These are phyloP conservation scores for Fusarium setosum DNA, from an alignment of 2,329 filamentous ascomycete genomes.

Conservation along the genomic window DNA sequence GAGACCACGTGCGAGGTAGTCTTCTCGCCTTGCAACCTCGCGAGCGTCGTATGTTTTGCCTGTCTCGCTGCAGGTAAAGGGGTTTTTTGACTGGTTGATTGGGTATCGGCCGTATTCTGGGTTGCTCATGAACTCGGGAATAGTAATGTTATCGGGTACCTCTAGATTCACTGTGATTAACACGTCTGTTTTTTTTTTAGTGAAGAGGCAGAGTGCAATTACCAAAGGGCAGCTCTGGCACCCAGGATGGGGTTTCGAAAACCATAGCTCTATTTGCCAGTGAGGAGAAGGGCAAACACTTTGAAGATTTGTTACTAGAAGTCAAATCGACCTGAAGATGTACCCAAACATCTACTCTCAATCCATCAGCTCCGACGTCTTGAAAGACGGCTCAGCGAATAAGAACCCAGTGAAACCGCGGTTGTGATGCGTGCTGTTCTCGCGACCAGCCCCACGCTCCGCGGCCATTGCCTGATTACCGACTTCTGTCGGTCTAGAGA, in stretches of 20 bases:
- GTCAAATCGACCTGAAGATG: background rate
- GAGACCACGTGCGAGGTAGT: constrained; percentile 75
- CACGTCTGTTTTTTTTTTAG: background rate
- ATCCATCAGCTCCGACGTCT: no score
- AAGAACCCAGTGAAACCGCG: no score
- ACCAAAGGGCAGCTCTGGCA: background rate
- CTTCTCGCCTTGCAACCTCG: constrained; percentile 73
- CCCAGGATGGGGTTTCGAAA: background rate
- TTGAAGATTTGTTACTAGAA: no score
- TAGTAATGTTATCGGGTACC: constrained; percentile 75
- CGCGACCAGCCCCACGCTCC: no score
- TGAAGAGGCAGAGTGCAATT: background rate
- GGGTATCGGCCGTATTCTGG: constrained; percentile 58
- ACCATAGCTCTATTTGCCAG: background rate
- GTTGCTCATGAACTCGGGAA: constrained; percentile 80
- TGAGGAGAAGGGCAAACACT: no score
- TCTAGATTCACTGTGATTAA: background rate
- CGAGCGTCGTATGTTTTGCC: constrained; percentile 72
- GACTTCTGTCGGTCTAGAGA: no score
- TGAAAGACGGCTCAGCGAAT: no score
- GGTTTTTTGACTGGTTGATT: constrained; percentile 70
- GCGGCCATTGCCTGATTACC: no score
- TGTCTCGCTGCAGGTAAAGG: constrained; percentile 81
- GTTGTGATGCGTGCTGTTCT: no score
- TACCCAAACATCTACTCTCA: no score